These are phyloP conservation scores for Larix sibirica DNA, from an alignment of 83 land plant genomes.

Conservation along the genomic window DNA sequence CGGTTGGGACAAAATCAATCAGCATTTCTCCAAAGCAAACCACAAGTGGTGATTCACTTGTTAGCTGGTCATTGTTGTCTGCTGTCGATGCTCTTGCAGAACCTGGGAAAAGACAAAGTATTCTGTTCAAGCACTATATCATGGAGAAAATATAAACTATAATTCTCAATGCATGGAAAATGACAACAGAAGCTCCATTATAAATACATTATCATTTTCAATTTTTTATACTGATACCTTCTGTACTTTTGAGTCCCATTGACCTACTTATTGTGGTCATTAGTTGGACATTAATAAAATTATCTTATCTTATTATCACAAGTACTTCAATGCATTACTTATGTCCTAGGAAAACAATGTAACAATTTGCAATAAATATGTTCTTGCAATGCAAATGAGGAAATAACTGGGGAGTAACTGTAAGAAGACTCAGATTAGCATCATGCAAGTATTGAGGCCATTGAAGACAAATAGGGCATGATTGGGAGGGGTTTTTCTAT, in stretches of 20 bases:
- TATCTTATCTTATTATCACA: too few species aligned
- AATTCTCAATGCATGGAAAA: neutral
- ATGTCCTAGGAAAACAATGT: neutral
- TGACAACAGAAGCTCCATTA: neutral
- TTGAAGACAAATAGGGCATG: too few species aligned
- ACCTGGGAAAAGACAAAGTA: neutral
- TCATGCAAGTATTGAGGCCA: too few species aligned
- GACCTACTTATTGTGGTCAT: too few species aligned
- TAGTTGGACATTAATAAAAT: too few species aligned
- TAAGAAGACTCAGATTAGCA: neutral
- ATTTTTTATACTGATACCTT: neutral
- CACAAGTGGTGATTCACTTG: constrained; percentile 41
- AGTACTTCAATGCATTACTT: neutral
- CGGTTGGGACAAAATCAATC: constrained; percentile 72
- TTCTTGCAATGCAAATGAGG: neutral
- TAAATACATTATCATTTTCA: neutral
- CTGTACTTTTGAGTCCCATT: too few species aligned
- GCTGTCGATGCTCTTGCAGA: constrained; percentile 16
- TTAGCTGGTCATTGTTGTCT: constrained; percentile 14
- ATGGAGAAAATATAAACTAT: neutral
- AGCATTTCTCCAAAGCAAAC: constrained; percentile 73
- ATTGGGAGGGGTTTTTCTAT: too few species aligned
- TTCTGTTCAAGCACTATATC: neutral
- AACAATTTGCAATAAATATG: neutral
- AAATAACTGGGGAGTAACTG: neutral